Base-by-base conservation (phyloP, 2,329 filamentous ascomycete genomes). In the Epicoccum sorghinum region DNA sequence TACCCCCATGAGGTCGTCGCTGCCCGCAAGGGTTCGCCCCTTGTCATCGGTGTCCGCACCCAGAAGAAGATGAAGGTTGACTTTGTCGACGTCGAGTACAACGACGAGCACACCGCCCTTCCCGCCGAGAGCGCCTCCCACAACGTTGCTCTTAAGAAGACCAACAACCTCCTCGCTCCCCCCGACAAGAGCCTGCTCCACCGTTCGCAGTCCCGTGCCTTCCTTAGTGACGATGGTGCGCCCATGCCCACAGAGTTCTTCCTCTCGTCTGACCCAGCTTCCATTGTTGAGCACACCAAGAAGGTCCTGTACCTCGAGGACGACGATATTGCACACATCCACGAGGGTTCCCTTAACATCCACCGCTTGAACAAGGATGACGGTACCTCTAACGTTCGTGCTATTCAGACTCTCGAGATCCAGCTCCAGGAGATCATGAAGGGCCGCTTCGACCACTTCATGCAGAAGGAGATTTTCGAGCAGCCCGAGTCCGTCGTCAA, bases 371-470 rank as follows among this genome's bases (percentile, higher is more conserved):
- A 90, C 80, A 98, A 98, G 87, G 89, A 93, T 68, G 93, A 98
- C 75, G 93, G 93, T 66, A 93, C 90, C 74, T 96, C 91, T 79
- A 97, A 98, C 75, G 92, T 98, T 68, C 93, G 95, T 76, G 91
- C 90, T 69, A 99, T 99, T 77, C 95, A 99, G 85, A 99, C 95
- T 51, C 86, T 99, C 52, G 95, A 99, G 83, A 90, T 99, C 45
- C 92, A 99, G 83, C 89, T 99, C 62, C 95, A 99, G 83, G 93
- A 99, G 83, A 99, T 99, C 80, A 99, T 99, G 95, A 99, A 99
- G 89, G 95, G 95, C 79, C 96, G 95, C 77, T 99, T 98, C 79
- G 95, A 99, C 78, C 95, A 99, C 82, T 99, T 97, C 84, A 99
- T 99, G 95, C 95, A 99, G 78, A 99, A 99, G 87, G 95, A 99